Conservation (phyloP, 306 rosid genomes). For the Delonix regia region DNA sequence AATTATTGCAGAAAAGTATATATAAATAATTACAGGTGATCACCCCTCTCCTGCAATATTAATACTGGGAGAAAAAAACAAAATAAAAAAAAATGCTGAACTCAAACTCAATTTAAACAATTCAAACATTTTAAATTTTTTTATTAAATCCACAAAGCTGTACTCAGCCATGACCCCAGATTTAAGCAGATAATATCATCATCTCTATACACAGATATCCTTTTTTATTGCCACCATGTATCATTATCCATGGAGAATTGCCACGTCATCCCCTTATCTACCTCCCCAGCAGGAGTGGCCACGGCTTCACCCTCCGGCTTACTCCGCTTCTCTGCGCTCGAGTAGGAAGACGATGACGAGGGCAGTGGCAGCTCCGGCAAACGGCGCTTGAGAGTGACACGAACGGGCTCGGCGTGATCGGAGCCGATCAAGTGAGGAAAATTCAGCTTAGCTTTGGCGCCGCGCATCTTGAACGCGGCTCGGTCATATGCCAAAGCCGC, state of each 20-base stretch:
- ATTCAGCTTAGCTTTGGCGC: slow-evolving; percentile 59
- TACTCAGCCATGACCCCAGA: no score
- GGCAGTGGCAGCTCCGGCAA: neutral
- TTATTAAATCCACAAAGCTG: no score
- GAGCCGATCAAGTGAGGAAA: slow-evolving; percentile 58
- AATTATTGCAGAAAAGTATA: no score
- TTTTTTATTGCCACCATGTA: neutral
- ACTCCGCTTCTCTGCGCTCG: neutral
- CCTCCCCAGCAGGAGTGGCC: neutral
- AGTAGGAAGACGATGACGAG: neutral
- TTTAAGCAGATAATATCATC: no score
- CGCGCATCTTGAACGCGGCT: slow-evolving; percentile 64
- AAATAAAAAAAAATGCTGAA: no score
- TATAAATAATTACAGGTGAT: no score
- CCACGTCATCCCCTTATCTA: neutral
- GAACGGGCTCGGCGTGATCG: neutral
- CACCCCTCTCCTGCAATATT: no score
- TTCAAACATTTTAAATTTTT: neutral
- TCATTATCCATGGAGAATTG: neutral
- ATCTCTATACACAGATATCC: neutral
- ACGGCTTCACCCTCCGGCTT: neutral
- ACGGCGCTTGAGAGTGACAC: slow-evolving; percentile 8
- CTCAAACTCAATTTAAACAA: no score
- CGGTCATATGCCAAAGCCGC: slow-evolving; percentile 68
- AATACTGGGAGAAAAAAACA: no score